Conservation (phyloP, 495 filamentous ascomycete genomes). For the Tetracladium marchalianum region DNA sequence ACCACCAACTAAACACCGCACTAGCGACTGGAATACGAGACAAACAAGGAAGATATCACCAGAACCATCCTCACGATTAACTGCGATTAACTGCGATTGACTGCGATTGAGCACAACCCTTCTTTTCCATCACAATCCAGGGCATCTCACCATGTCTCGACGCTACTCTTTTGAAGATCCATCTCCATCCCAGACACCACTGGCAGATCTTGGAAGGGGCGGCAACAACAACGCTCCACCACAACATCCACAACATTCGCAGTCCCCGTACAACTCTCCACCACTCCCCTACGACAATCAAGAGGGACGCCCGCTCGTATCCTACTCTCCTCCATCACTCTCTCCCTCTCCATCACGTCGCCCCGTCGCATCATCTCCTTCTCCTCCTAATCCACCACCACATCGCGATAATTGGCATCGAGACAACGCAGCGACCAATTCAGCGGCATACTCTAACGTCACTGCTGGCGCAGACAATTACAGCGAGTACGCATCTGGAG, state of each 20-base stretch:
- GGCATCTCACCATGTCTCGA: neutral
- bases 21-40: too few relatives aligned
- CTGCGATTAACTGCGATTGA: too few relatives aligned
- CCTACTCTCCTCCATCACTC: too few relatives aligned
- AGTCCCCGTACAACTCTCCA: neutral
- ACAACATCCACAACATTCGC: neutral
- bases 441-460: constrained; percentile 31
- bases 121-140: too few relatives aligned
- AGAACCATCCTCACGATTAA: too few relatives aligned
- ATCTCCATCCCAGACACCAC: neutral
- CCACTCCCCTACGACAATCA: too few relatives aligned
- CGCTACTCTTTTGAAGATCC: constrained; percentile 12
- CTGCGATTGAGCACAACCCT: too few relatives aligned
- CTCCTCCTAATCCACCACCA: constrained; percentile 10
- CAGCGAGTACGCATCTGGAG: constrained; percentile 58
- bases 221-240: constrained; percentile 3
- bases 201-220: too few relatives aligned
- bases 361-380: neutral
- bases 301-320: too few relatives aligned
- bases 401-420: constrained; percentile 18
- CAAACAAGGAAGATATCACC: too few relatives aligned
- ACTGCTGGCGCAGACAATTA: constrained; percentile 73
- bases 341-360: too few relatives aligned
- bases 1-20: too few relatives aligned
- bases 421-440: constrained; percentile 13